A percentile compares a stretch with the other conserved stretches of the same genome.
These are phyloP conservation scores for Penicillium polonicum DNA, from an alignment of 2,329 filamentous ascomycete species.

Conservation along the genomic window DNA sequence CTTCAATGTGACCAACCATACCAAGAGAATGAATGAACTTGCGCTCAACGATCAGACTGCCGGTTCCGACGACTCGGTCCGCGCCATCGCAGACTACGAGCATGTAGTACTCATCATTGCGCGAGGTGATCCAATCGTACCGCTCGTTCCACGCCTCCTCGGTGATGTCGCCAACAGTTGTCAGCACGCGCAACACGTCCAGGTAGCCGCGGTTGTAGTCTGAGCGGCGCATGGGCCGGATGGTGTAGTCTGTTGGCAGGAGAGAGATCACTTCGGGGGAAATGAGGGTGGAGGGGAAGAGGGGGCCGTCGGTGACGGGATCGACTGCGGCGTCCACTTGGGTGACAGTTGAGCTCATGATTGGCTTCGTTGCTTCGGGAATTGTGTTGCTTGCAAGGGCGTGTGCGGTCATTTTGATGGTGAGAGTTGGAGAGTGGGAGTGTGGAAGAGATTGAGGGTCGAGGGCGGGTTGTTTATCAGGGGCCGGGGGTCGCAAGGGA, in stretches of 20 bases:
- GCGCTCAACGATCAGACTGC: conserved; percentile 84
- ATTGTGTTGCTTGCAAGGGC: conserved; percentile 16
- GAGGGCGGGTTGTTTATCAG: conserved; percentile 9
- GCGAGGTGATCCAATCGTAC: conserved; percentile 75
- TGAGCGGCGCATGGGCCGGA: conserved; percentile 73
- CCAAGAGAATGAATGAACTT: conserved; percentile 60
- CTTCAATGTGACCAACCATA: conserved; percentile 88
- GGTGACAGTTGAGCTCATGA: conserved; percentile 21
- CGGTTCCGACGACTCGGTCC: conserved; percentile 78
- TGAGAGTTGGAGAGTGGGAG: conserved; percentile 1
- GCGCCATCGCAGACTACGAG: conserved; percentile 77
- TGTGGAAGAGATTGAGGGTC: not conserved
- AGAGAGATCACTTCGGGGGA: conserved; percentile 68
- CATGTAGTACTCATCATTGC: conserved; percentile 78
- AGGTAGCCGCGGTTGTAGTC: conserved; percentile 85
- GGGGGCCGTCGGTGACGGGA: conserved; percentile 49
- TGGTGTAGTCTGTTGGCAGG: conserved; percentile 76
- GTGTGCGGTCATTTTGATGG: conserved; percentile 21
- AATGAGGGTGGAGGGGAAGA: conserved; percentile 77
- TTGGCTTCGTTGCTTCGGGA: conserved; percentile 18
- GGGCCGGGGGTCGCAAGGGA: not conserved
- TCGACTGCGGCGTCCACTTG: conserved; percentile 24
- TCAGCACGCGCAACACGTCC: conserved; percentile 86
- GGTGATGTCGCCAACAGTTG: conserved; percentile 84
- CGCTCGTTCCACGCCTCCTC: conserved; percentile 72